Evolutionary conservation across 2,329 filamentous ascomycete species (phyloP).

Genomic region (Stemphylium lycopersici): DNA sequence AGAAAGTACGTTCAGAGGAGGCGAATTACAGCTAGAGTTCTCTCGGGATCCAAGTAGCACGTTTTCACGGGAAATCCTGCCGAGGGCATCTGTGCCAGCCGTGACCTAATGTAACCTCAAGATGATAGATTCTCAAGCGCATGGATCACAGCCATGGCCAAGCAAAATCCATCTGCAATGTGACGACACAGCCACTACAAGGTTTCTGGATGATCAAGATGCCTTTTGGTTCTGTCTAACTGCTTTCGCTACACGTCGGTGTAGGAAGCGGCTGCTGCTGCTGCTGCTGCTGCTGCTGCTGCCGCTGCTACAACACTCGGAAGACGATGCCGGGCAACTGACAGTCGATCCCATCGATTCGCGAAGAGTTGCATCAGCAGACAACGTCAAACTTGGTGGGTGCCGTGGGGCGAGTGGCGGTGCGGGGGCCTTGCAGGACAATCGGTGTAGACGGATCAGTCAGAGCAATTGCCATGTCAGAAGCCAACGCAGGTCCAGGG

Average conservation of each 20-base stretch:
- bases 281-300: neutral
- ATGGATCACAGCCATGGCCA: neutral
- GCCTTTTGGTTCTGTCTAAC: neutral
- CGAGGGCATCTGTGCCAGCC: no score
- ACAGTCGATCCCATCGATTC: neutral
- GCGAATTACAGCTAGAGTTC: neutral
- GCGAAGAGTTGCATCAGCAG: slow-evolving; percentile 12
- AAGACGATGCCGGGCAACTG: slow-evolving; percentile 1
- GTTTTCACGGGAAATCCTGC: no score
- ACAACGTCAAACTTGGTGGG: slow-evolving; percentile 5
- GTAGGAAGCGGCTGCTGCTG: neutral
- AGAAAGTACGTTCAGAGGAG: neutral
- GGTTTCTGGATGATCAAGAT: neutral
- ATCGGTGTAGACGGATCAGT: neutral
- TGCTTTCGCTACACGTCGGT: neutral
- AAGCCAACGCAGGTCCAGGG: neutral
- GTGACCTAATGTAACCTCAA: no score
- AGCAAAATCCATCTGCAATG: neutral
- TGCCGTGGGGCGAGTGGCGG: slow-evolving; percentile 7
- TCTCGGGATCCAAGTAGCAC: neutral
- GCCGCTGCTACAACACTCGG: no score
- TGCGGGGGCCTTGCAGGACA: slow-evolving; percentile 5
- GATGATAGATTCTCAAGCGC: neutral
- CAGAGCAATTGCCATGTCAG: neutral
- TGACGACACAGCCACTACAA: slow-evolving; percentile 10